Evolutionary conservation across 2,329 filamentous ascomycete genomes (phyloP), one percentile per base, ranked within the genome.

Genomic region (Trichophyton benhamiae): DNA sequence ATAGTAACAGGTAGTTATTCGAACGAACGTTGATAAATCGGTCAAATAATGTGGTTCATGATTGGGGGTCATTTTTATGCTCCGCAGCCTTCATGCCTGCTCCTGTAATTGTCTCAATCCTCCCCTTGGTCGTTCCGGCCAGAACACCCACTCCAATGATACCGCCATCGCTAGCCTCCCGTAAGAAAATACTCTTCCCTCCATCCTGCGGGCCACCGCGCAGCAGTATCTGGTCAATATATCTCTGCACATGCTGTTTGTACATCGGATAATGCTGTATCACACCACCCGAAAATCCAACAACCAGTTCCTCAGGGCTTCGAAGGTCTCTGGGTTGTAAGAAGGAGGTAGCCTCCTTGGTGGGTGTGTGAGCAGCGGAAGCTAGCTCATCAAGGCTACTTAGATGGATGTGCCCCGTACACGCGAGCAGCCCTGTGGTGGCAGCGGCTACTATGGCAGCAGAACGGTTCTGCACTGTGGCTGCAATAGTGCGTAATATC

Each of bases 241-340:
- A 87, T n/a, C 73, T 66, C 71, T 90, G 87, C 64, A 85, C 86
- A 62, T 85, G 84, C 49, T 76, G 72, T 36, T 88, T 76, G 71
- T 88, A 90, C 66, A 86, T 79, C 44, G 88, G 87, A 68, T 89
- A 89, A 67, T 88, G 84, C 13, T 84, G 82, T 61, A 91, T 91
- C 67, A 87, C 89, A n/a, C 87, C 86, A 15, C 88, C 88, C 0
- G 87, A 89, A 69, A 89, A 89, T 0, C 87, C 88, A 27, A 91
- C 86, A 1, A 87, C 83, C 27, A 91, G 72, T 66, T 88, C 84
- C 62, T 82, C 78, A 0, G 72, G 69, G 3, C 71, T 71, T 7
- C 41, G 36, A 15, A 30, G 57, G 9, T 36, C 58, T 22, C 41
- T 49, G 5, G 58, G 58, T 4, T 30, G 59, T 25, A 36, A 15